Evolutionary conservation across 1,284 basidiomycete species (phyloP), one percentile per base, ranked within the genome.

Genomic region (Cystobasidiaceae sp.): DNA sequence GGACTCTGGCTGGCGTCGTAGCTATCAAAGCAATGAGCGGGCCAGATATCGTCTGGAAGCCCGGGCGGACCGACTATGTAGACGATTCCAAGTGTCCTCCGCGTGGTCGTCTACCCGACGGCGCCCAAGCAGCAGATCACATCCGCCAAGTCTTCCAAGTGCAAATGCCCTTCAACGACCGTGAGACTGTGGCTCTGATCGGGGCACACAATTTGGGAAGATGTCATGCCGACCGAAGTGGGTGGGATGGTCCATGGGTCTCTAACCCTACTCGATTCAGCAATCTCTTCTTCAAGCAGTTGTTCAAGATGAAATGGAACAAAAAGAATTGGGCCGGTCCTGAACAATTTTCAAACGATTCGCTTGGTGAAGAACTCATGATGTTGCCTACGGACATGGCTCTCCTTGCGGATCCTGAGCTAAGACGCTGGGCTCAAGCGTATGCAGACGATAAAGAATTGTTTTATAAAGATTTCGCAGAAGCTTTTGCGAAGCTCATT

Each of bases 71-170:
- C 88, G 92, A 74, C 55, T 81, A 86, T 71, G 84, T 83, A 49
- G 78, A 81, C 60, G 79, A 93, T 43, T 41, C 51, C n/a, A 34
- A 50, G 19, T 9, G 57, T 5, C 71, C 94, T 30, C 93, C 94
- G 5, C 21, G 93, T 93, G 94, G 94, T 65, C 87, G 94, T 77
- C 85, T 98, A 41, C 94, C 94, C 23, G 94, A 97, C 76, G 94
- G 87, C 39, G 75, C 85, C 27, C 86, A 90, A 77, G 93, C 89
- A 50, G 79, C 85, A 63, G 85, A 90, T 76, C 94, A 98, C 77
- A 79, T 97, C 67, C 84, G 94, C 27, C 71, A 87, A 41, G 43
- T 30, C 55, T 63, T 46, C 54, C 62, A 50, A 49, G 34, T 34
- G 19, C 55, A 55, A 23, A 70, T 64, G 70, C 81, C 82, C 62